Evolutionary conservation across 1,284 basidiomycete genomes (phyloP).

Genomic region (Cutaneotrichosporon sp.): DNA sequence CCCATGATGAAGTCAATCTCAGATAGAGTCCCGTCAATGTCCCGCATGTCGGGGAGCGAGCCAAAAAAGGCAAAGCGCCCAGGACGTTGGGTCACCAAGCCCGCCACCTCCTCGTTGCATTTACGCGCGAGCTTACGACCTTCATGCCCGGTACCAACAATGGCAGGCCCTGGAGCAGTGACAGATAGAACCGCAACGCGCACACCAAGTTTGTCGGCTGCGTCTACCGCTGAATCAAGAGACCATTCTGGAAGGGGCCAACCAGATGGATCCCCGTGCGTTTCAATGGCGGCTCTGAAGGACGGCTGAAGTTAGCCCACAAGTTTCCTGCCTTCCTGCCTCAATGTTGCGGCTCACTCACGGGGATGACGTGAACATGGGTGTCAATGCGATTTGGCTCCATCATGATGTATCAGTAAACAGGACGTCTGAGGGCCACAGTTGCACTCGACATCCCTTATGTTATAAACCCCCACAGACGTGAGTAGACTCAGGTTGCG

Average conservation of each 20-base stretch:
- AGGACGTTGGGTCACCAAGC: not conserved
- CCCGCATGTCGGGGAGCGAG: constrained; percentile 1
- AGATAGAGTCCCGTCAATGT: not conserved
- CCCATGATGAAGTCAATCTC: constrained; percentile 7
- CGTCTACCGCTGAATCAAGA: not conserved
- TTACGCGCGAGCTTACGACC: constrained; percentile 1
- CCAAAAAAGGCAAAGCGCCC: constrained; percentile 5
- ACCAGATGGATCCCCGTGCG: constrained; percentile 7
- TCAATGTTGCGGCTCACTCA: not conserved
- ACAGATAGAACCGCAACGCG: constrained; percentile 2
- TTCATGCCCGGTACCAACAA: not conserved
- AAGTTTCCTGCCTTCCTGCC: no score
- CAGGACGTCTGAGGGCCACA: no score
- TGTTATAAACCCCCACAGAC: no score
- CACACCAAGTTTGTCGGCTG: constrained; percentile 2
- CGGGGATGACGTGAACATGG: constrained; percentile 9
- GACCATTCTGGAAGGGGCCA: constrained; percentile 2
- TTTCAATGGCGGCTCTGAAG: constrained; percentile 4
- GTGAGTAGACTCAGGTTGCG: no score
- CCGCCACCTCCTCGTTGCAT: constrained; percentile 5
- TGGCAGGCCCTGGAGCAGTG: constrained; percentile 3
- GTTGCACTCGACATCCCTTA: no score
- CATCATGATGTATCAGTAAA: no score
- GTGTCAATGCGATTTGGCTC: constrained; percentile 9
- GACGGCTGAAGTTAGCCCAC: not conserved